Evolutionary conservation across 2,329 filamentous ascomycete genomes (phyloP), one percentile per base, ranked within the genome.

Genomic region (Lachnellula hyalina): DNA sequence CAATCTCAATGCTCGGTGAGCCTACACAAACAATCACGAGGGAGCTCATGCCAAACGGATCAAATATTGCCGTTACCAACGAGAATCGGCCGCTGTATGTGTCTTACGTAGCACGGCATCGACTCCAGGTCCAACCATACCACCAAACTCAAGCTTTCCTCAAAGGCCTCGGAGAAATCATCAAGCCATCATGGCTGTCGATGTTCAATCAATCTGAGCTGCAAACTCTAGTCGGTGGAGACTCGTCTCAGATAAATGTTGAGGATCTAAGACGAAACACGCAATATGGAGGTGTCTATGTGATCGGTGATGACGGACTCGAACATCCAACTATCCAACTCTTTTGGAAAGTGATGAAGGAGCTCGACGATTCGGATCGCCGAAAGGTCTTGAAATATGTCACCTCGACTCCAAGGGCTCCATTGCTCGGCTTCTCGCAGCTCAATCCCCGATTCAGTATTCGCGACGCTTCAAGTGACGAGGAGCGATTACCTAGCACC

Each of bases 201-300:
- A 97, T 99, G 94, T 99, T 99, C 77, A 99, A 99, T 71, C 93
- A 96, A 70, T 84, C 84, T 3, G 94, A 99, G 70, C 80, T 99
- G 4, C 94, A 97, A 73, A 94, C 90, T 1, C 84, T 99, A 5
- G 88, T 99, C 15, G 90, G 91, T 51, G 94, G 94, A 44, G 91
- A 96, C 64, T 86, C 85, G 28, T 86, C 86, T 9, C 85, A 89
- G 58, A 95, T 99, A 55, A 87, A 96, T 66, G 80, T 99, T 36
- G 83, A 87, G 28, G 94, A 99, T 69, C 78, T 97, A 41, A 84
- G 92, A 23, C 78, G 77, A 52, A 89, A 97, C 72, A 97, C 94
- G 0, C 72, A 83, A 2, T 99, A 97, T 70, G 89, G 89, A 50
- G 94, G 94, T 1, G 78, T 95, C 0, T 99, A 97, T 69, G 79